Evolutionary conservation across 2,329 filamentous ascomycete genomes (phyloP).

Genomic region (Thelonectria blattea): DNA sequence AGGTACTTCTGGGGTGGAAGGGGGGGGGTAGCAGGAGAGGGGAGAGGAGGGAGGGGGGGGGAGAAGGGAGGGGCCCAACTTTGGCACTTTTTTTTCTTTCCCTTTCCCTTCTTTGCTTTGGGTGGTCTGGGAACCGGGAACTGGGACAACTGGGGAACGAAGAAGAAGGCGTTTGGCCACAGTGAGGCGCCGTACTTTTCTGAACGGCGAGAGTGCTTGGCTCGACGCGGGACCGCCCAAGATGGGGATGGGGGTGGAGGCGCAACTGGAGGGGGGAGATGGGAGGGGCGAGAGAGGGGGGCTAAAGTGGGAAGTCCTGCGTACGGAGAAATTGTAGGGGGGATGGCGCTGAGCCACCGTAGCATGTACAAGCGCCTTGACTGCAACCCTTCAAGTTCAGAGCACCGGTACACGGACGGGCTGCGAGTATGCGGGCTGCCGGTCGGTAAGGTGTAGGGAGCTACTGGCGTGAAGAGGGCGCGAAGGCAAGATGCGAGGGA

Average conservation of each 20-base stretch:
- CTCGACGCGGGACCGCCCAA: constrained; percentile 12
- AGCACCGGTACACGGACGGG: background rate
- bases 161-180: constrained; percentile 17
- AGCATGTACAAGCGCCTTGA: constrained; percentile 7
- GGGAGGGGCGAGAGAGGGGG: constrained; percentile 19
- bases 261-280: constrained; percentile 7
- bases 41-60: background rate
- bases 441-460: constrained; percentile 5
- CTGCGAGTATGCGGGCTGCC: constrained; percentile 6
- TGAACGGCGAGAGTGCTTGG: constrained; percentile 3
- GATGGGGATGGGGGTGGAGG: constrained; percentile 13
- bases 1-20: no score
- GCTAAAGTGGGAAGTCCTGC: constrained; percentile 18
- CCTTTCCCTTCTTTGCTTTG: background rate
- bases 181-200: constrained; percentile 10
- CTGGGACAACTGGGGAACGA: constrained; percentile 13
- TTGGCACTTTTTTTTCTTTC: background rate
- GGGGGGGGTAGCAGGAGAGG: background rate
- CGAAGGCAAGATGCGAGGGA: constrained; percentile 6
- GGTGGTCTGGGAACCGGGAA: constrained; percentile 17
- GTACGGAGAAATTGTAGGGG: constrained; percentile 16
- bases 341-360: constrained; percentile 7
- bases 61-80: background rate
- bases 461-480: background rate
- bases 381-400: constrained; percentile 2